Evolutionary conservation across 257 asterid genomes (phyloP).

Genomic region (Primulina eburnea): DNA sequence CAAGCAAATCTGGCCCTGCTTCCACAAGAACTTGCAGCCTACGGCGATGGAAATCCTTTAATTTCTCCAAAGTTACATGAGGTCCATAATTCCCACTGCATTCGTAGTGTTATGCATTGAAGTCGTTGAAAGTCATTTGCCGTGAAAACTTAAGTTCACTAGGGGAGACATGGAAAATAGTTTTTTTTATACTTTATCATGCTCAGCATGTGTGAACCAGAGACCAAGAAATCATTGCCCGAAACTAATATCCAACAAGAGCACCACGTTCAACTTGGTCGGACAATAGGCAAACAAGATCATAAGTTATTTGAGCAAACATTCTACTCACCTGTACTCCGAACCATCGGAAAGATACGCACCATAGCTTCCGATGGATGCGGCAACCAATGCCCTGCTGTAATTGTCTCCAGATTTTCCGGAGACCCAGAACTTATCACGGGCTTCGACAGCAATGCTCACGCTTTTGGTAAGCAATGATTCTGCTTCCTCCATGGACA

Average conservation of each 20-base stretch:
- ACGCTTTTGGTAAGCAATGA: slow-evolving; percentile 55
- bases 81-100: slow-evolving; percentile 69
- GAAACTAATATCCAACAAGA: neutral
- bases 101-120: neutral
- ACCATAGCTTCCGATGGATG: slow-evolving; percentile 89
- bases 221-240: too few relatives aligned
- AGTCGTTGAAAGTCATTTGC: neutral
- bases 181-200: too few relatives aligned
- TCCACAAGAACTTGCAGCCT: slow-evolving; percentile 74
- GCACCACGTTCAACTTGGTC: neutral
- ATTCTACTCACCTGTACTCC: slow-evolving; percentile 56
- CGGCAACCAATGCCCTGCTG: slow-evolving; percentile 71
- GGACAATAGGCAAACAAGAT: neutral
- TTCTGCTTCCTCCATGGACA: slow-evolving; percentile 66
- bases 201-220: too few relatives aligned
- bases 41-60: slow-evolving; percentile 74
- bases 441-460: slow-evolving; percentile 58
- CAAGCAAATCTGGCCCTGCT: slow-evolving; percentile 75
- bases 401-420: slow-evolving; percentile 32
- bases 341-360: slow-evolving; percentile 94
- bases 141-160: neutral
- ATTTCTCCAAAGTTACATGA: slow-evolving; percentile 40
- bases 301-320: neutral
- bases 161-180: too few relatives aligned
- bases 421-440: slow-evolving; percentile 61